A percentile compares a stretch with the other conserved stretches of the same genome.
Conservation (phyloP, 495 filamentous ascomycete genomes). For the Penicillium riverlandense region DNA sequence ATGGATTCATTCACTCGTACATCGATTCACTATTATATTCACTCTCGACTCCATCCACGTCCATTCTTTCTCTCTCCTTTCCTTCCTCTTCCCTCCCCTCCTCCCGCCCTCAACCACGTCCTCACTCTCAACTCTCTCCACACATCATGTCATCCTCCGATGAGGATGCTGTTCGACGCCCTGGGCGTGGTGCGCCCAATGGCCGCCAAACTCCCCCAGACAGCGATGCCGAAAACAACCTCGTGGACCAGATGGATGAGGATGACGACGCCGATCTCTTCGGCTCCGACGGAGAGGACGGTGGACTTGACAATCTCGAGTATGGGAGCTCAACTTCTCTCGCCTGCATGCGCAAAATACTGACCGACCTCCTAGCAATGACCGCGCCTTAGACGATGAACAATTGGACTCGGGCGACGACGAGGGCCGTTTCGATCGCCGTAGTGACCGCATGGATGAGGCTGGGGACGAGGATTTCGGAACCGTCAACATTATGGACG, state of each 20-base stretch:
- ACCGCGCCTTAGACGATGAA: slow-evolving; percentile 58
- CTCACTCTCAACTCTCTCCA: neutral
- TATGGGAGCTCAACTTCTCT: slow-evolving; percentile 16
- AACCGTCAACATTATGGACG: slow-evolving; percentile 47
- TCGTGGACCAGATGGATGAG: slow-evolving; percentile 37
- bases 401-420: slow-evolving; percentile 81
- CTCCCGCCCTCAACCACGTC: neutral
- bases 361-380: slow-evolving; percentile 31
- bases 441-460: slow-evolving; percentile 41
- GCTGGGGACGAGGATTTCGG: slow-evolving; percentile 39
- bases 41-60: neutral
- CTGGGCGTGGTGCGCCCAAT: slow-evolving; percentile 20
- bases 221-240: slow-evolving; percentile 20
- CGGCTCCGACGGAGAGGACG: slow-evolving; percentile 44
- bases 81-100: neutral
- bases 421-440: slow-evolving; percentile 47
- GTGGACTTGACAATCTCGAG: slow-evolving; percentile 31
- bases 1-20: too few species aligned
- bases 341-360: slow-evolving; percentile 19
- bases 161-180: slow-evolving; percentile 36
- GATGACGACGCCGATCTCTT: slow-evolving; percentile 60
- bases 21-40: neutral
- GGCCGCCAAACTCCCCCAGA: slow-evolving; percentile 23
- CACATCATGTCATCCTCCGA: slow-evolving; percentile 32
- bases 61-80: neutral